Conservation (phyloP, 78 protist species). For the Dictyostelium brefeldianum region DNA sequence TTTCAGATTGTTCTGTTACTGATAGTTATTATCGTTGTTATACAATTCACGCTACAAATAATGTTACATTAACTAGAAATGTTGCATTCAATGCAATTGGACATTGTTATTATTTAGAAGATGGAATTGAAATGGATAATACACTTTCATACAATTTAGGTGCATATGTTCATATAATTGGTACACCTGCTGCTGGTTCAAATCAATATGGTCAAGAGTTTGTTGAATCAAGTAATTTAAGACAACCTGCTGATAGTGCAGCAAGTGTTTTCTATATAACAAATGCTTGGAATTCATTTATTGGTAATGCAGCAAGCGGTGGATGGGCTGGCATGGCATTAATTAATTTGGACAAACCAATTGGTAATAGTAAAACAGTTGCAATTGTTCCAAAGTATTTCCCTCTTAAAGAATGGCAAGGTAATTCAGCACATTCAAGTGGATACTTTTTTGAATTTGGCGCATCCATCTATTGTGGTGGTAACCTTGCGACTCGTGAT, state of each 20-base stretch:
- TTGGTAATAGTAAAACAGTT: slow-evolving; percentile 12
- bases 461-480: slow-evolving; percentile 80
- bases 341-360: slow-evolving; percentile 70
- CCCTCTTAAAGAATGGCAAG: slow-evolving; percentile 66
- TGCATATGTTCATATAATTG: slow-evolving; percentile 81
- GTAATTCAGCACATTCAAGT: slow-evolving; percentile 84
- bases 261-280: slow-evolving; percentile 89
- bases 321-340: slow-evolving; percentile 85
- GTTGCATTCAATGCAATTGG: slow-evolving; percentile 86
- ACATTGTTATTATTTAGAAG: slow-evolving; percentile 86
- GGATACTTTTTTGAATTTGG: slow-evolving; percentile 74
- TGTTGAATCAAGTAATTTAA: not conserved
- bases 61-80: slow-evolving; percentile 39
- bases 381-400: slow-evolving; percentile 45
- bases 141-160: slow-evolving; percentile 77
- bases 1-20: slow-evolving; percentile 58
- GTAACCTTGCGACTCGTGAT: not conserved
- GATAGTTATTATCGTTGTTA: slow-evolving; percentile 71
- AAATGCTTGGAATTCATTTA: slow-evolving; percentile 82
- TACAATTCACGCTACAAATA: slow-evolving; percentile 86
- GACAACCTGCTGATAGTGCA: slow-evolving; percentile 87
- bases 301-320: slow-evolving; percentile 71
- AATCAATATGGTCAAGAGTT: slow-evolving; percentile 73
- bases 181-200: slow-evolving; percentile 72
- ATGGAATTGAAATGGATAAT: slow-evolving; percentile 86